These are phyloP conservation scores for Xylariaceae sp. DNA, from an alignment of 2,329 filamentous ascomycete species.

Conservation along the genomic window DNA sequence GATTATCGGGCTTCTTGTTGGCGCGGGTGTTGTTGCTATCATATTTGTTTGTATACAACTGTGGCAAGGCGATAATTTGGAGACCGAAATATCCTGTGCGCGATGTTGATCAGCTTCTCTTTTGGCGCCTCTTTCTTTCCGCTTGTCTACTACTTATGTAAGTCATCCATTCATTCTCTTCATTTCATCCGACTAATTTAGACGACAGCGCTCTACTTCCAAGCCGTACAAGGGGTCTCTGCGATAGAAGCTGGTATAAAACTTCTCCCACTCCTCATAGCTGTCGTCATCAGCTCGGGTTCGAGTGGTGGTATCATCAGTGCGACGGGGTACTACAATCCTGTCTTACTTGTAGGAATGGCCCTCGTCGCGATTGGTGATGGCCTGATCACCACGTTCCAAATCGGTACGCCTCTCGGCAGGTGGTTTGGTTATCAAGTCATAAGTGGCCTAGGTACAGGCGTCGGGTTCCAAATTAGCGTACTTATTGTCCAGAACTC, in stretches of 20 bases:
- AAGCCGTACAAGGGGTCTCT: constrained; percentile 49
- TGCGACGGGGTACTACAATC: constrained; percentile 42
- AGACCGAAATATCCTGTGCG: constrained; percentile 36
- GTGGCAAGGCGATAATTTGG: constrained; percentile 32
- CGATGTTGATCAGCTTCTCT: constrained; percentile 30
- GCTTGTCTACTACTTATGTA: constrained; percentile 41
- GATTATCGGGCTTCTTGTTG: constrained; percentile 23
- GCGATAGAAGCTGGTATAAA: constrained; percentile 53
- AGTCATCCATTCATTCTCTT: constrained; percentile 37
- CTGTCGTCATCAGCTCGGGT: constrained; percentile 47
- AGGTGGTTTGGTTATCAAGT: constrained; percentile 59
- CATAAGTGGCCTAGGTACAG: constrained; percentile 51
- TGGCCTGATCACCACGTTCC: constrained; percentile 53
- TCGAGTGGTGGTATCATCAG: constrained; percentile 36
- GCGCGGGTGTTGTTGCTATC: constrained; percentile 37
- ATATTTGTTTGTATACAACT: constrained; percentile 38
- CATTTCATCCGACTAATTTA: background rate
- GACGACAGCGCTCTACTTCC: constrained; percentile 46
- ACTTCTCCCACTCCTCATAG: constrained; percentile 49
- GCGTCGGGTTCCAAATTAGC: constrained; percentile 45
- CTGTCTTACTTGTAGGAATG: constrained; percentile 38
- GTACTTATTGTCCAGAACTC: constrained; percentile 51
- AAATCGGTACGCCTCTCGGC: constrained; percentile 40
- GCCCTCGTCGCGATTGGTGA: constrained; percentile 41
- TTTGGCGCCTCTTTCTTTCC: constrained; percentile 36